Base-by-base conservation (phyloP, 139 green algal species). In the Nannochloris sp. region DNA sequence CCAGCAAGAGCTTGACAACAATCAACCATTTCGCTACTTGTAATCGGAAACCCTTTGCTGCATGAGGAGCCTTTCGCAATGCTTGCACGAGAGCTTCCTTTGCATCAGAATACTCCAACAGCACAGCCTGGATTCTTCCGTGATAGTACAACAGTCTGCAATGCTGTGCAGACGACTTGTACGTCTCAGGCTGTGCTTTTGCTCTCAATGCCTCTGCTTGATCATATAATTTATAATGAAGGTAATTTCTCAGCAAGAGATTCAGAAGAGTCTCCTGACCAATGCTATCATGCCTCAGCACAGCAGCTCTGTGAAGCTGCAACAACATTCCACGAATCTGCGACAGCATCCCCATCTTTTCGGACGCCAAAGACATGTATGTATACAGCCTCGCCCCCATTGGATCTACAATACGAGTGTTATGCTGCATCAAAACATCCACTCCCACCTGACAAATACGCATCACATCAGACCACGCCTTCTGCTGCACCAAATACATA, bases 241-340 rank as follows among this genome's bases (percentile, higher is more conserved):
- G 77, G 76, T 97, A 97, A 73, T 95, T 97, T 66, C 91, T 81
- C 62, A 99, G 85, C 69, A 99, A 82, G 71, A 98, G 80, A 78
- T 98, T 98, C 30, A 97, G 78, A 62, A 96, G 77, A 23, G 80
- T 95, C 83, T 98, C 92, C 63, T 89, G 82, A 3, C 93, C 92
- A 25, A 95, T 78, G 4, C 89, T 81, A 62, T 99, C 92, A 65
- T 97, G 91, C 28, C 87, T 84, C 66, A 97, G 68, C 43, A 89
- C 85, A 1, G 94, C 85, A 3, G 88, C 95, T 12, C 86, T 78
- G 58, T 97, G 85, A 55, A 93, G 66, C 29, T 74, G 79, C 69
- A 99, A 84, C 66, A 99, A 68, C 14, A 23, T 29, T 53, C 82
- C 82, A 25, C 93, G 74, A 49, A 97, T 92, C 29, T 82, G 67